Evolutionary conservation across 768 basidiomycete species (phyloP).

Genomic region (Chalciporus pseudorubinellus): DNA sequence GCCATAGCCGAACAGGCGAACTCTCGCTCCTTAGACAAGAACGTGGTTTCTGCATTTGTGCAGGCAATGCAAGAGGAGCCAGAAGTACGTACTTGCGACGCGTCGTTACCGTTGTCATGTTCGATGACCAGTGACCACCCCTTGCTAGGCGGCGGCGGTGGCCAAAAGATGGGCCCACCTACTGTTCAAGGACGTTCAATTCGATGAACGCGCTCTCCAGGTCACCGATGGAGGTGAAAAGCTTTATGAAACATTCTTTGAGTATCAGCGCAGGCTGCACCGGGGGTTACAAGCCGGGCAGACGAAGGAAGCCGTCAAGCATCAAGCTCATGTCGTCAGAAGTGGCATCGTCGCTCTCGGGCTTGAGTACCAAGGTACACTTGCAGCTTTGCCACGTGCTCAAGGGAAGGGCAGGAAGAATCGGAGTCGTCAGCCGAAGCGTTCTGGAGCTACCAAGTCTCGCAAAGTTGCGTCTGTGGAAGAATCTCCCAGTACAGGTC

Average conservation of each 20-base stretch:
- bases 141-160: constrained; percentile 13
- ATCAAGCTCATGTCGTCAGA: neutral
- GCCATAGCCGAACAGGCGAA: neutral
- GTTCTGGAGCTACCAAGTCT: neutral
- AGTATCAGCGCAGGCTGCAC: constrained; percentile 14
- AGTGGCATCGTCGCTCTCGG: constrained; percentile 11
- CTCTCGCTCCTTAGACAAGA: neutral
- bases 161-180: constrained; percentile 13
- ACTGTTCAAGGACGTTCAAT: constrained; percentile 1
- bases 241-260: constrained; percentile 22
- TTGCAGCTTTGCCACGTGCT: neutral
- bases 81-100: constrained; percentile 13
- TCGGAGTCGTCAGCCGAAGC: neutral
- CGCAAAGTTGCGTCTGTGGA: neutral
- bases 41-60: constrained; percentile 5
- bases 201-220: neutral
- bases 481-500: neutral
- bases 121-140: neutral
- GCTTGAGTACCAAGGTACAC: neutral
- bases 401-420: neutral
- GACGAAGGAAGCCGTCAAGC: neutral
- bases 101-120: neutral
- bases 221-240: constrained; percentile 5
- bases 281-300: neutral
- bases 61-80: constrained; percentile 6